A percentile compares a stretch with the other conserved stretches of the same genome.
Conservation (phyloP, 805 yeast species). For the Wickerhamomyces alni region DNA sequence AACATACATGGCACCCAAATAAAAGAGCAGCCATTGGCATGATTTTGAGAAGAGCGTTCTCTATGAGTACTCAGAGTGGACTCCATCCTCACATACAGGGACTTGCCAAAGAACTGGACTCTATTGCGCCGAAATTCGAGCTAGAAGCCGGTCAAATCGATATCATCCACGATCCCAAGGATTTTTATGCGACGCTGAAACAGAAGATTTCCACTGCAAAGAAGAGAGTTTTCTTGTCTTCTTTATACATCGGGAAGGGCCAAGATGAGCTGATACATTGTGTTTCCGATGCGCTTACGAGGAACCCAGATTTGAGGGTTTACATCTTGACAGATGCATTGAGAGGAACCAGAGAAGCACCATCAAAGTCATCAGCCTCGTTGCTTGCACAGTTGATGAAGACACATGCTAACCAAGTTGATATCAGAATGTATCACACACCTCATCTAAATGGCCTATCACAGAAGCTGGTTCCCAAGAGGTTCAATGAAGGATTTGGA, state of each 20-base stretch:
- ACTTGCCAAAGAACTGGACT: constrained; percentile 48
- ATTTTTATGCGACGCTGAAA: constrained; percentile 66
- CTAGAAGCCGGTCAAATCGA: constrained; percentile 50
- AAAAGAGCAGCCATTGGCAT: neutral
- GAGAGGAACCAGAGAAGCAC: constrained; percentile 91
- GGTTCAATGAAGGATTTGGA: constrained; percentile 88
- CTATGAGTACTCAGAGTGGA: constrained; percentile 2
- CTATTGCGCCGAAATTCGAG: constrained; percentile 63
- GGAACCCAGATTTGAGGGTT: constrained; percentile 59
- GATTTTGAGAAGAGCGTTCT: neutral
- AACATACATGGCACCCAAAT: too few species aligned
- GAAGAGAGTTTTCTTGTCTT: constrained; percentile 68
- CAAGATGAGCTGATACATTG: constrained; percentile 71
- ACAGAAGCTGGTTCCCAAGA: constrained; percentile 61
- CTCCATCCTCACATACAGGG: constrained; percentile 40
- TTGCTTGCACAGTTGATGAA: constrained; percentile 61
- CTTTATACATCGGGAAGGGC: constrained; percentile 78
- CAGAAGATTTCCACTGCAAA: constrained; percentile 57
- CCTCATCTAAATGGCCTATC: constrained; percentile 73
- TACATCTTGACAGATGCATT: constrained; percentile 79
- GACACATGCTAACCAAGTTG: constrained; percentile 64
- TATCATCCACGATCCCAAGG: constrained; percentile 58
- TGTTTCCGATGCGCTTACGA: constrained; percentile 50
- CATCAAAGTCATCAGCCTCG: constrained; percentile 70
- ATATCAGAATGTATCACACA: constrained; percentile 81